Conservation (phyloP, 495 filamentous ascomycete species). For the Mytilinidion resinicola region DNA sequence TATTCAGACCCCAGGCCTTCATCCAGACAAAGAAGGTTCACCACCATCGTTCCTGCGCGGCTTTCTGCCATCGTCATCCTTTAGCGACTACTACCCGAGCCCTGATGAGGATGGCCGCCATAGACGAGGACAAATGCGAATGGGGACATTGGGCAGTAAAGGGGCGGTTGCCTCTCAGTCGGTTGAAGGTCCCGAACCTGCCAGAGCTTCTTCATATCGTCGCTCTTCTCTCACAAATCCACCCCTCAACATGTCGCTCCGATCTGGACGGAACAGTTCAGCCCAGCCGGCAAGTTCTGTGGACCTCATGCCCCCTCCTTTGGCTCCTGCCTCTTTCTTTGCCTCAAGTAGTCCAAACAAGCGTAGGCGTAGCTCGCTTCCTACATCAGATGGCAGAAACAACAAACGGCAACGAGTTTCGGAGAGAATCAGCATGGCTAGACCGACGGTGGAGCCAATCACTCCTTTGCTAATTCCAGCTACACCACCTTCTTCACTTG, state of each 20-base stretch:
- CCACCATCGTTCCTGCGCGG: no score
- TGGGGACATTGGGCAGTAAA: background rate
- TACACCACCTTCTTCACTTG: background rate
- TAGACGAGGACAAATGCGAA: background rate
- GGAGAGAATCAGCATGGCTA: background rate
- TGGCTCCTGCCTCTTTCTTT: background rate
- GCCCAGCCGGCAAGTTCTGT: background rate
- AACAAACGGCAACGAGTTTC: background rate
- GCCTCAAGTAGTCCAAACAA: background rate
- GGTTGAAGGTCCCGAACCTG: no score
- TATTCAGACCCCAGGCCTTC: no score
- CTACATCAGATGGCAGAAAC: background rate
- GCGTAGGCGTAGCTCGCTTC: slow-evolving; percentile 4
- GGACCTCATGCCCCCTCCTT: background rate
- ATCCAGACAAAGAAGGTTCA: no score
- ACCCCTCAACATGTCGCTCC: background rate
- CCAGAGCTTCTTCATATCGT: no score
- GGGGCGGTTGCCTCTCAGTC: background rate
- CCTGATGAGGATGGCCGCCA: background rate
- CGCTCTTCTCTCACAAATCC: no score
- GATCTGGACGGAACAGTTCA: background rate
- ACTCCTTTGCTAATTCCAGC: background rate
- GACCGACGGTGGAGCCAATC: no score
- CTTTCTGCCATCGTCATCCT: background rate
- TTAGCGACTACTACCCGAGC: background rate